A percentile compares a stretch with the other conserved stretches of the same genome.
Evolutionary conservation across 176 grass and related monocot species (phyloP).

Genomic region (Saccharum spontaneum): DNA sequence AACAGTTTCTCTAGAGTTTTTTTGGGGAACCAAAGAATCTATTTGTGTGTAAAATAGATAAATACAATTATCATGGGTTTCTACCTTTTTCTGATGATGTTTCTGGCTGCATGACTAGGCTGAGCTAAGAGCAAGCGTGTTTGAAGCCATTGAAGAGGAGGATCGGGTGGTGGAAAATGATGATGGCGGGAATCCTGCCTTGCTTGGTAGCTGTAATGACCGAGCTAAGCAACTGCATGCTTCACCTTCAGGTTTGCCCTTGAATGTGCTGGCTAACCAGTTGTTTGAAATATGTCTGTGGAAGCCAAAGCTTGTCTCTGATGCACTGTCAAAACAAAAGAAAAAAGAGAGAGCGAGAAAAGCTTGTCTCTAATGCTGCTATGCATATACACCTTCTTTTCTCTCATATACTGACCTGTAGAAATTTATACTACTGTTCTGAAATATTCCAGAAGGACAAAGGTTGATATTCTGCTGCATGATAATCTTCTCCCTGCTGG

Average conservation of each 20-base stretch:
- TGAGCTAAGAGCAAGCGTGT: slow-evolving; percentile 86
- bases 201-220: slow-evolving; percentile 90
- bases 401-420: not conserved
- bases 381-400: not conserved
- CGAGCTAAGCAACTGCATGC: slow-evolving; percentile 86
- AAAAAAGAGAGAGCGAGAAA: not conserved
- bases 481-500: not conserved
- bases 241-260: slow-evolving; percentile 80
- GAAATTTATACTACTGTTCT: not conserved
- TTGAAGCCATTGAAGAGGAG: slow-evolving; percentile 96
- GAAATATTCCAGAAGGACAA: not conserved
- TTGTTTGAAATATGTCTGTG: not conserved
- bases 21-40: not conserved
- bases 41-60: not conserved
- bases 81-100: slow-evolving; percentile 6
- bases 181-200: slow-evolving; percentile 63
- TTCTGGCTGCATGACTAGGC: slow-evolving; percentile 51
- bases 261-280: not conserved
- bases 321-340: not conserved
- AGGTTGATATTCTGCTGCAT: not conserved
- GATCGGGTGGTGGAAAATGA: slow-evolving; percentile 66
- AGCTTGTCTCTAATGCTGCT: not conserved
- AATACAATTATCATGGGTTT: not conserved
- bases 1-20: not conserved
- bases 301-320: not conserved